These are phyloP conservation scores for Xanthoparmelia taractica DNA, from an alignment of 495 filamentous ascomycete species.

Conservation along the genomic window DNA sequence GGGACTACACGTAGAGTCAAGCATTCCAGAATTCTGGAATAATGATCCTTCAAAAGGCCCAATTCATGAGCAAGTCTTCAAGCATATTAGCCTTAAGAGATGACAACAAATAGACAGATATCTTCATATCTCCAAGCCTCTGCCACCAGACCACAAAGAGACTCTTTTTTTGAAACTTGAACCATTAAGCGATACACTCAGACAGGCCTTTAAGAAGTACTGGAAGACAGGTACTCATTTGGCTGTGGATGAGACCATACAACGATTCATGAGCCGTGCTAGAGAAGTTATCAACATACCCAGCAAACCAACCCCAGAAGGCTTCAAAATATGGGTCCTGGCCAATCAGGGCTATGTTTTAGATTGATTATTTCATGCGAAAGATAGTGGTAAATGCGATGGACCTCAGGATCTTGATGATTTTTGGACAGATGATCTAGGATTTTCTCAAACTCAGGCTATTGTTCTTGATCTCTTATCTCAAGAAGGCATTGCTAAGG, in stretches of 20 bases:
- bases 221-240: not conserved
- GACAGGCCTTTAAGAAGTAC: not conserved
- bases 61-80: too few relatives aligned
- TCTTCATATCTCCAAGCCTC: not conserved
- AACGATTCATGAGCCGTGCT: not conserved
- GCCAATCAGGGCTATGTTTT: too few relatives aligned
- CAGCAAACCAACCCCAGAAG: not conserved
- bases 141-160: not conserved
- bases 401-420: not conserved
- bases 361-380: not conserved
- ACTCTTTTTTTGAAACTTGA: not conserved
- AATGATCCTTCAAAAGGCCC: too few relatives aligned
- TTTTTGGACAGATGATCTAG: not conserved
- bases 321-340: too few relatives aligned
- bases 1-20: too few relatives aligned
- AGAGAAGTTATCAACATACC: not conserved
- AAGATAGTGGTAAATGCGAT: not conserved
- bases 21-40: too few relatives aligned
- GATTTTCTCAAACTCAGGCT: not conserved
- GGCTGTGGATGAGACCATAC: conserved; percentile 1
- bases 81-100: not conserved
- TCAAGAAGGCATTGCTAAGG: not conserved
- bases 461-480: too few relatives aligned
- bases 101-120: conserved; percentile 5
- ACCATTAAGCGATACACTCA: not conserved